Conservation (phyloP, 441 rosid genomes). For the Mallotus japonicus region DNA sequence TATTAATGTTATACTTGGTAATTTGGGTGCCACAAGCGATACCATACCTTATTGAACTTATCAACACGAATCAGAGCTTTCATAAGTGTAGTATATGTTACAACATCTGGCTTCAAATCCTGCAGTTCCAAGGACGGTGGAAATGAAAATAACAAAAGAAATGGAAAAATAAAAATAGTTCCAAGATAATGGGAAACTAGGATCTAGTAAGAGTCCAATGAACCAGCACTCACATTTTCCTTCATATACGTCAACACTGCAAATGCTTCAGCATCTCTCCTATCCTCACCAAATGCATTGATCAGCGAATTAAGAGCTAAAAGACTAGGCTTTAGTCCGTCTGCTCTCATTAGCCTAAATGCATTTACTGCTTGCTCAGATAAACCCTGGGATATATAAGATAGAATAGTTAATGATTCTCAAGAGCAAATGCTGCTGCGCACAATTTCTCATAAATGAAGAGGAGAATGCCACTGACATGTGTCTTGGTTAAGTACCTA, state of each 20-base stretch:
- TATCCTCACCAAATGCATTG: constrained; percentile 95
- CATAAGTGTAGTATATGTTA: constrained; percentile 94
- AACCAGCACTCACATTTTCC: constrained; percentile 57
- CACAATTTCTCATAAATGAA: not conserved
- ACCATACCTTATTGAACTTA: constrained; percentile 71
- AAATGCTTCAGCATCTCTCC: constrained; percentile 95
- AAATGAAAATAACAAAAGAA: not conserved
- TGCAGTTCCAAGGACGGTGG: constrained; percentile 36
- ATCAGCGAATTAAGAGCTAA: constrained; percentile 90
- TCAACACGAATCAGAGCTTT: constrained; percentile 88
- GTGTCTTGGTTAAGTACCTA: not conserved
- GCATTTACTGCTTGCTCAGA: constrained; percentile 90
- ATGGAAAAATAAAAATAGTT: not conserved
- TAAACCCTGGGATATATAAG: constrained; percentile 61
- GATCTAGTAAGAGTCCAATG: not conserved
- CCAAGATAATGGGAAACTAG: constrained; percentile 5
- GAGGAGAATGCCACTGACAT: not conserved
- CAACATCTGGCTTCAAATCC: constrained; percentile 87
- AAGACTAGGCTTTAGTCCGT: constrained; percentile 82
- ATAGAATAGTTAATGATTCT: constrained; percentile 13
- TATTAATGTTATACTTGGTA: not conserved
- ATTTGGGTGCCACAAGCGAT: not conserved
- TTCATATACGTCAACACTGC: constrained; percentile 92
- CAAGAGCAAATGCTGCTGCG: not conserved
- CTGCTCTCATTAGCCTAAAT: constrained; percentile 78